Base-by-base conservation (phyloP, 108 stramenopile species). In the Ochromonas danica region DNA sequence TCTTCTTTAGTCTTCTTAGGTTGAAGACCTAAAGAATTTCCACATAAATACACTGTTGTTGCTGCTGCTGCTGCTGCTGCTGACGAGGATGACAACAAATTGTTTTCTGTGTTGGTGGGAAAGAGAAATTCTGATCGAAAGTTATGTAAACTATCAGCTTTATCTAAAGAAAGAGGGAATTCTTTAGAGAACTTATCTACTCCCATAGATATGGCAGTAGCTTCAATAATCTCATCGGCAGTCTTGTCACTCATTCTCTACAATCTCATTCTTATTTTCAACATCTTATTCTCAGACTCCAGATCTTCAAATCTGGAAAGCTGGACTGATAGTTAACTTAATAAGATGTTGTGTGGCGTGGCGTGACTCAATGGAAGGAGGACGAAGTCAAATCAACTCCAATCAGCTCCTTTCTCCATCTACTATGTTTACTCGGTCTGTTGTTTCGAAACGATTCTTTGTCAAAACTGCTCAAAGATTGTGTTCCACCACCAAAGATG, bases 1-100 rank as follows among this genome's bases (percentile, higher is more conserved):
- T 79, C 39, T 40, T 70, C 80, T 1, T 40, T n/a, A 31, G 42
- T 40, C 27, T 17, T 1, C 22, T 39, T 42, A 17, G 84, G 84
- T 43, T 87, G 86, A 31, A 87, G 70, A 1, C 86, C 86, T 1
- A 87, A 79, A 31, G 78, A 80, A 61, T 87, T 84, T 1, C 83
- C 84, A 22, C 45, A 51, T 51, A 51, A 51, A 22, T 51, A 51
- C 22, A 51, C 22, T 51, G 45, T 51, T 51, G 45, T 6, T 14
- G 45, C 6, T 14, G 6, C 45, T 6, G 22, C 22, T 51, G 45
- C 14, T 14, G 45, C 45, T 14, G 45, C 22, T 14, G 45, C 22
- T 51, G 6, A 14, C 45, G 45, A n/a, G n/a, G n/a, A n/a, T n/a
- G n/a, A n/a, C n/a, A n/a, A n/a, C n/a, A n/a, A n/a, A n/a, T n/a